Base-by-base conservation (phyloP, 805 yeast species). In the Nakazawaea ishiwadae region DNA sequence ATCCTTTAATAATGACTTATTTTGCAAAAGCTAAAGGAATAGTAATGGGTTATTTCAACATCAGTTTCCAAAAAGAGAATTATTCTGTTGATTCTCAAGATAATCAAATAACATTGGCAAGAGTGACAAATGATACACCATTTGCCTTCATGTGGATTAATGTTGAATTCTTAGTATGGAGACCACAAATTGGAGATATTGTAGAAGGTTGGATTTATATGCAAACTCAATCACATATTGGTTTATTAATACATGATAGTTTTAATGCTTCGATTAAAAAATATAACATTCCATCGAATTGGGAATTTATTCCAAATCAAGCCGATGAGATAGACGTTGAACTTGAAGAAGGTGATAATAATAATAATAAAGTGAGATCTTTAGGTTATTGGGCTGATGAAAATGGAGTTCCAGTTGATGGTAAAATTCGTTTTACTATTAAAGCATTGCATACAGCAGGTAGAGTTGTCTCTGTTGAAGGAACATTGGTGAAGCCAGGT, bases 161-260 rank as follows among this genome's bases (percentile, higher is more conserved):
- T 4, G 95, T 84, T 7, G 93, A 88, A 40, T 70, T 93, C 36
- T 69, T 88, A 42, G 76, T 89, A 37, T 93, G 99, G 98, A 78
- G 75, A 53, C 99, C 99, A 4, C 77, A 77, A 52, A 68, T 79
- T n/a, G 96, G 95, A 4, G 97, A 93, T 56, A 65, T 72, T 1
- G 64, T 93, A 15, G 95, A 90, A 60, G 99, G 99, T 10, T 75
- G 80, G 69, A 74, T 84, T 41, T 88, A 87, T 66, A 81, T 91
- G 77, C 97, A 91, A 66, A 82, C 96, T 3, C 96, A 95, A 14
- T 83, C 96, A 6, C 99, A 93, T 58, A 84, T 93, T 53, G 98
- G 97, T 46, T 69, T 93, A 46, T 72, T 93, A 49, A 71, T 93
- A 37, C 90, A 87, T 59, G 98, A 93, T 63, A 87, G 95, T 1